Percentiles rank a stretch among this genome's conserved stretches.
phyloP scores from a whole-genome alignment of 805 yeast species.

The Pichia thaimueangensis region DNA sequence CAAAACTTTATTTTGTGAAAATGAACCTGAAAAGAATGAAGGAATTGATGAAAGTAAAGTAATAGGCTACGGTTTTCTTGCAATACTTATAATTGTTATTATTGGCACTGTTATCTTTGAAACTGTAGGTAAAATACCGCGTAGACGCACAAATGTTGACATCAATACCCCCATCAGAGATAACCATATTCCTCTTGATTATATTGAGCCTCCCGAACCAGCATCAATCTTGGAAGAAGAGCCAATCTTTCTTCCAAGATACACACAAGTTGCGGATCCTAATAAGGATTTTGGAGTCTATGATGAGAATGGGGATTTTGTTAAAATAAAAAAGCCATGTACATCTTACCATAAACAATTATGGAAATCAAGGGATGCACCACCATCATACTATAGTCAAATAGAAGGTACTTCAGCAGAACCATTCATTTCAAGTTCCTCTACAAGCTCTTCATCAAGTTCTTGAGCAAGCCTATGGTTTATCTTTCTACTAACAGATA shows the following conservation, averaged over 20 bases:
- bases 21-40: background rate
- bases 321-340: conserved; percentile 4
- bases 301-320: conserved; percentile 50
- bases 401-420: no score
- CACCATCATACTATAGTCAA: no score
- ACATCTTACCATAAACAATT: background rate
- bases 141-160: no score
- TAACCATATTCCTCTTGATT: background rate
- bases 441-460: no score
- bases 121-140: background rate
- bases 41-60: no score
- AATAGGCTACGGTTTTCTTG: no score
- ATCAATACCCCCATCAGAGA: background rate
- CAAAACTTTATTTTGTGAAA: background rate
- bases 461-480: no score
- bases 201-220: background rate
- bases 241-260: background rate
- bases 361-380: background rate
- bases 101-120: background rate
- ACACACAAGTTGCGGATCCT: background rate
- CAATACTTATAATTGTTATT: no score
- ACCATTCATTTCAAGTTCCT: no score
- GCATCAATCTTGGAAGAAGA: background rate
- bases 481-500: no score
- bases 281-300: conserved; percentile 31